Evolutionary conservation across 768 basidiomycete species (phyloP), one percentile per base, ranked within the genome.

Genomic region (Xanthoconium stramineum): DNA sequence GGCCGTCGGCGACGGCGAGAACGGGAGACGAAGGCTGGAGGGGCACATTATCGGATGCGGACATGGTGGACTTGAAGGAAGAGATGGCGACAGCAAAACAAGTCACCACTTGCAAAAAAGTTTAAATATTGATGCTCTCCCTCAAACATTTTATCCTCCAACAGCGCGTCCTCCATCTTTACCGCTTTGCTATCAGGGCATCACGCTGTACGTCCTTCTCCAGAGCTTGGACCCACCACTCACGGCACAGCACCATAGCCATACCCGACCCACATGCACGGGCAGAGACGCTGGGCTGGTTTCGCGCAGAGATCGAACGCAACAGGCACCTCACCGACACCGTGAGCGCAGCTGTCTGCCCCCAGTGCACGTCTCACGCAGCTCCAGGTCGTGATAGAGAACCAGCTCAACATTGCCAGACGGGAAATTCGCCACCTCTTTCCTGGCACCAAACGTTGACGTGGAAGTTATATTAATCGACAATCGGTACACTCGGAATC

Each of bases 61-160:
- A 70, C 76, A 77, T 76, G 65, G 65, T 70, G 61, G 53, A 57
- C 56, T 39, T 39, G 57, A 55, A 55, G 47, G 45, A 57, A 60
- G 51, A 52, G 42, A 36, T 40, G 29, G 52, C 52, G 50, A 38
- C n/a, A 47, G 50, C 65, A 65, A 69, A 61, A 64, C 54, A 59
- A 38, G 55, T 19, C 37, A 55, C 52, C 55, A 59, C 64, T 24
- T 33, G 35, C 47, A 48, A 37, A 20, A 63, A 53, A 54, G 45
- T 55, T 66, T 48, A 45, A 53, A 54, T 13, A 40, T 12, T 14
- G 15, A 65, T 58, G 63, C 61, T 78, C 53, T 82, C 84, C 36
- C 80, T 91, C 69, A 87, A 79, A 72, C 88, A 91, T 72, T 91
- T 91, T 65, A 80, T 92, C 64, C 78, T 91, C 55, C 79, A 79